Evolutionary conservation across 2,329 filamentous ascomycete species (phyloP).

Genomic region (Penicillium sp.): DNA sequence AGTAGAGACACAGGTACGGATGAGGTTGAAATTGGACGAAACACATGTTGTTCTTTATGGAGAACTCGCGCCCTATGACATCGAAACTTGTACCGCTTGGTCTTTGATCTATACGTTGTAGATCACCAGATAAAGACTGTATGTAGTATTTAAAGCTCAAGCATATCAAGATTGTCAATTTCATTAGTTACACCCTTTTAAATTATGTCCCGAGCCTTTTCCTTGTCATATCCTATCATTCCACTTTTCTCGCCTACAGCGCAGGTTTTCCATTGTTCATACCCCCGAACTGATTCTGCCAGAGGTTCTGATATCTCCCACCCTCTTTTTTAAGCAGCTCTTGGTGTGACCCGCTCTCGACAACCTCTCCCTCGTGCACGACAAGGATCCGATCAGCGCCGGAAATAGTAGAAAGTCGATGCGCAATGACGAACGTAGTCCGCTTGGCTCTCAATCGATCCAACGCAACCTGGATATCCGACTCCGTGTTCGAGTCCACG

Average conservation of each 20-base stretch:
- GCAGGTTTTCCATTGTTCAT: not conserved
- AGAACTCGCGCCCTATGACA: not conserved
- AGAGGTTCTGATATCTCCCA: constrained; percentile 32
- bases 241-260: not conserved
- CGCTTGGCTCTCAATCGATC: constrained; percentile 15
- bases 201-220: not conserved
- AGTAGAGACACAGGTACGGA: too few species aligned
- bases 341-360: constrained; percentile 41
- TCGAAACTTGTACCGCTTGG: not conserved
- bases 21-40: not conserved
- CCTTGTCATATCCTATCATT: not conserved
- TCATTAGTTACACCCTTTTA: not conserved
- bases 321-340: constrained; percentile 36
- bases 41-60: not conserved
- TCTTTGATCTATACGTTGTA: not conserved
- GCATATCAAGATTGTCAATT: not conserved
- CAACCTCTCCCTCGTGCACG: constrained; percentile 38
- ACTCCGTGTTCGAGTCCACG: constrained; percentile 39
- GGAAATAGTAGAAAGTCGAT: constrained; percentile 40
- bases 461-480: constrained; percentile 21
- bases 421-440: constrained; percentile 38
- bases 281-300: constrained; percentile 15
- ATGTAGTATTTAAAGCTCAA: not conserved
- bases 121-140: not conserved
- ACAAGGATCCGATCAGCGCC: constrained; percentile 30